Evolutionary conservation across 192 early-diverging fungal genomes (phyloP).

Genomic region (Coemansia aciculifera): DNA sequence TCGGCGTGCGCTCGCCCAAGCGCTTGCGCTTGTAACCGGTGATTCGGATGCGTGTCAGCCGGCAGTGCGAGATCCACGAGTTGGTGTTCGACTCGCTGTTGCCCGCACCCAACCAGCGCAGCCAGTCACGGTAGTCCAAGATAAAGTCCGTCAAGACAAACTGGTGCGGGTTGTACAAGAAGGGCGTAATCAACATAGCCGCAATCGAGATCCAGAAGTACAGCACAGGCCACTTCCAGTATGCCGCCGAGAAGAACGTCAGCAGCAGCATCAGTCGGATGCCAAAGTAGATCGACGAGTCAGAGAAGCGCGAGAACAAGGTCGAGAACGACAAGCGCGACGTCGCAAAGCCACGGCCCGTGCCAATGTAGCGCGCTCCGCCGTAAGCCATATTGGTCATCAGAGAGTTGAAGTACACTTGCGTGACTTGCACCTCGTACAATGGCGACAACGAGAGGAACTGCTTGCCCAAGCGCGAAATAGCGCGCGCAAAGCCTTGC

Average conservation of each 20-base stretch:
- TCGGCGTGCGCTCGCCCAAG: constrained; percentile 63
- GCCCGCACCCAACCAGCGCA: constrained; percentile 81
- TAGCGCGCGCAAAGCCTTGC: constrained; percentile 71
- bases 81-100: constrained; percentile 73
- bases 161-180: constrained; percentile 89
- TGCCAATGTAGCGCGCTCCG: constrained; percentile 82
- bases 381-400: constrained; percentile 78
- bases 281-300: constrained; percentile 75
- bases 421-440: constrained; percentile 85
- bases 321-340: constrained; percentile 71
- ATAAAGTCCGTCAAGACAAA: constrained; percentile 79
- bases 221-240: constrained; percentile 70
- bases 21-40: constrained; percentile 79
- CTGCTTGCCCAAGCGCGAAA: constrained; percentile 74
- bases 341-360: constrained; percentile 84
- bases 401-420: constrained; percentile 80
- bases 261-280: constrained; percentile 69
- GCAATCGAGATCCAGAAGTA: constrained; percentile 84
- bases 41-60: constrained; percentile 67
- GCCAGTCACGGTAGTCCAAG: constrained; percentile 76
- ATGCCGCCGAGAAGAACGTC: constrained; percentile 69
- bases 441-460: constrained; percentile 79
- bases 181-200: constrained; percentile 76
- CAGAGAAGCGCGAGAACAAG: constrained; percentile 75
- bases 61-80: constrained; percentile 80